Base-by-base conservation (phyloP, 1,284 basidiomycete species). In the Phaffia rhodozyma region DNA sequence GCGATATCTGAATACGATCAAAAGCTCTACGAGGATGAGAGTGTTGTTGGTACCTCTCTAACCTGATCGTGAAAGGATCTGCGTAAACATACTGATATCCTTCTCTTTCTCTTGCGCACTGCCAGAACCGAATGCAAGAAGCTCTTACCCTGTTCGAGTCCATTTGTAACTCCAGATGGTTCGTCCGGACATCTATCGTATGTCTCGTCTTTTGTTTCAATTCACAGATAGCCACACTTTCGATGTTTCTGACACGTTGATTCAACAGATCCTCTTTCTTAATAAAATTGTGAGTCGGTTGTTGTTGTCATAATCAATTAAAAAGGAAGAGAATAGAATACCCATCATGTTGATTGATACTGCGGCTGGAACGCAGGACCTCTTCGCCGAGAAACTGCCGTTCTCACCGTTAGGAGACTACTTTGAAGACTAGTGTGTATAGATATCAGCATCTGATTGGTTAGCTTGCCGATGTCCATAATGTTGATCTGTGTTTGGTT, bases 101-200 rank as follows among this genome's bases (percentile, higher is more conserved):
- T 43, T 16, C 32, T 16, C 13, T 43, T 16, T 9, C 5, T 43
- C 38, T 43, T 43, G 38, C 38, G 38, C 38, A 43, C 38, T 21
- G 50, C 23, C 67, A 89, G 87, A 92, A 93, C 78, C 90, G 92
- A 70, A 96, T 97, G 91, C 89, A 43, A 43, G 38, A 43, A 11
- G 38, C 38, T 43, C 38, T 43, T 11, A 43, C 38, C 0, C 83
- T 96, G 58, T 97, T 43, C 13, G 38, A 43, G 77, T 92, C 89
- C 65, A 94, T 97, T 77, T 93, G 89, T 79, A 97, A 97, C 75
- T 91, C 89, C 51, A 82, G 89, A 67, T 94, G 91, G 91, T 92
- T 93, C 72, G 83, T 87, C 72, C 88, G 89, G 78, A 91, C 90
- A 1, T 87, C 86, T 1, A 89, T 90, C 69, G 86, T 88, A 73